Evolutionary conservation across 805 yeast species (phyloP).

Genomic region (Candida dajiaensis): DNA sequence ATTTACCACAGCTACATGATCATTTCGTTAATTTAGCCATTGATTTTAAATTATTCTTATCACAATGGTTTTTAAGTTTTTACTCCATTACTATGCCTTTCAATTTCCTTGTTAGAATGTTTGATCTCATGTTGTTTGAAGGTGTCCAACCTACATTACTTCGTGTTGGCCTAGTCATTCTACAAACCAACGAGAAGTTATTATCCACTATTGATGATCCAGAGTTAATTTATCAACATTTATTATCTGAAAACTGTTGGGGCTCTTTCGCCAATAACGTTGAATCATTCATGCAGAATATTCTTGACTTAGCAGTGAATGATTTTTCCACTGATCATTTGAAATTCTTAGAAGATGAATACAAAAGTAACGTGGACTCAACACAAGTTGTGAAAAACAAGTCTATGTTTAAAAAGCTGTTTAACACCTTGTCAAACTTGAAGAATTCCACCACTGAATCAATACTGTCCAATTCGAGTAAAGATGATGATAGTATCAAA

Average conservation of each 20-base stretch:
- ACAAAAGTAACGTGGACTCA: neutral
- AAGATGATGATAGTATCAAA: conserved; percentile 3
- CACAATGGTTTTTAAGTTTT: conserved; percentile 63
- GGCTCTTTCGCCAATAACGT: conserved; percentile 33
- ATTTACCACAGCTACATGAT: conserved; percentile 34
- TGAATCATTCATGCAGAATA: conserved; percentile 29
- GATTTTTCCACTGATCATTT: conserved; percentile 9
- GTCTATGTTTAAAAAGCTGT: conserved; percentile 11
- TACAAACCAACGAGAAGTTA: conserved; percentile 40
- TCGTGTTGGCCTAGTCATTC: conserved; percentile 48
- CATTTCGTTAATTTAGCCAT: conserved; percentile 36
- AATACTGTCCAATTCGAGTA: conserved; percentile 5
- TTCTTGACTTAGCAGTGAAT: conserved; percentile 12
- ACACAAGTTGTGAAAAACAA: conserved; percentile 2
- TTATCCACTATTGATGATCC: conserved; percentile 31
- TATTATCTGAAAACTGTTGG: conserved; percentile 37
- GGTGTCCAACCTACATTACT: conserved; percentile 49
- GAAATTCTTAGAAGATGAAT: conserved; percentile 4
- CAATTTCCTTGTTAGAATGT: conserved; percentile 41
- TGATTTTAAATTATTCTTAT: conserved; percentile 44
- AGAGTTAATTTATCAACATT: conserved; percentile 34
- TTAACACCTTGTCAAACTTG: conserved; percentile 3
- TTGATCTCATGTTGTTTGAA: conserved; percentile 47
- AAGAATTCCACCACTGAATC: conserved; percentile 7
- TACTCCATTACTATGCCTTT: conserved; percentile 56